Conservation (phyloP, 2,329 filamentous ascomycete genomes). For the Monilinia vaccinii-corymbosi region DNA sequence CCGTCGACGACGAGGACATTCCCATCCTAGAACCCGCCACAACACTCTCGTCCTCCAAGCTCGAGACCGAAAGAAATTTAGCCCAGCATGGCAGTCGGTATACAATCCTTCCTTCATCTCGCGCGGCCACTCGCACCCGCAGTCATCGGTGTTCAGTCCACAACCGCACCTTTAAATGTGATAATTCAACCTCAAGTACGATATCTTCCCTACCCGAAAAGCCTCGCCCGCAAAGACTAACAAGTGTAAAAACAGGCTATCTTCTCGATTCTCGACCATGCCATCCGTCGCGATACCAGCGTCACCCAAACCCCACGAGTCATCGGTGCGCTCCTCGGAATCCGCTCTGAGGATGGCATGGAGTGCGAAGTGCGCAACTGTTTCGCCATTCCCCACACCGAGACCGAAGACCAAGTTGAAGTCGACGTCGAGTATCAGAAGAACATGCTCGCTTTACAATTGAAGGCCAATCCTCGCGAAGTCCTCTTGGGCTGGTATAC, state of each 20-base stretch:
- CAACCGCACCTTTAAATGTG: constrained; percentile 85
- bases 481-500: constrained; percentile 97
- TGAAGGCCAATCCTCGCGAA: constrained; percentile 90
- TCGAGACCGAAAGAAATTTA: constrained; percentile 17
- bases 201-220: constrained; percentile 8
- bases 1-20: constrained; percentile 7
- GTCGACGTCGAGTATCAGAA: constrained; percentile 99
- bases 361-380: constrained; percentile 93
- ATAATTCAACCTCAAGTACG: constrained; percentile 90
- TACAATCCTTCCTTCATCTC: constrained; percentile 87
- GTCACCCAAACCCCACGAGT: constrained; percentile 85
- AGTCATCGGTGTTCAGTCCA: constrained; percentile 68
- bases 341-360: constrained; percentile 89
- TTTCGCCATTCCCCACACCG: constrained; percentile 97
- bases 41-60: constrained; percentile 8
- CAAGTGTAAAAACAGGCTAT: constrained; percentile 41
- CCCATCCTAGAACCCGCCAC: background rate
- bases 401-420: constrained; percentile 97
- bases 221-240: background rate
- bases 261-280: constrained; percentile 84
- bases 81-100: constrained; percentile 65
- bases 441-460: constrained; percentile 92
- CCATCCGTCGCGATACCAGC: constrained; percentile 58
- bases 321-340: constrained; percentile 90
- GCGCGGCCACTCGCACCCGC: constrained; percentile 83